phyloP scores from a whole-genome alignment of 306 rosid species.

The Senna tora region DNA sequence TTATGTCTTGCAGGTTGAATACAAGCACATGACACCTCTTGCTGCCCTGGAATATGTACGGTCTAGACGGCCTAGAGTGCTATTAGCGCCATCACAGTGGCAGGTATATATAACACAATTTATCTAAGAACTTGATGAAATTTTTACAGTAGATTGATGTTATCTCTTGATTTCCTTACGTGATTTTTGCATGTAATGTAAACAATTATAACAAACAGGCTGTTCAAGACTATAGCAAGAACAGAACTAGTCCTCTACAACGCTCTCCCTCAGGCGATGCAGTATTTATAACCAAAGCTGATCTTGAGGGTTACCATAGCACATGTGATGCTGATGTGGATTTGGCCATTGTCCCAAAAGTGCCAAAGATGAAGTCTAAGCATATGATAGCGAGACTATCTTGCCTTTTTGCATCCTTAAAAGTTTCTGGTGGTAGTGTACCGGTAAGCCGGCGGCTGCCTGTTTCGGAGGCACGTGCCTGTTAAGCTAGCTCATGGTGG shows the following conservation, averaged over 20 bases:
- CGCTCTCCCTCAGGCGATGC: conserved; percentile 82
- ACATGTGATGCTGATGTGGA: conserved; percentile 54
- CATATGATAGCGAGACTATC: conserved; percentile 88
- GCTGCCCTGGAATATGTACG: conserved; percentile 87
- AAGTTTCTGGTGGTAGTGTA: conserved; percentile 61
- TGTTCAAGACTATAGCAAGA: conserved; percentile 74
- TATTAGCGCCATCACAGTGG: conserved; percentile 95
- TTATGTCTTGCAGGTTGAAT: conserved; percentile 62
- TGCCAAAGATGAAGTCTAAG: conserved; percentile 60
- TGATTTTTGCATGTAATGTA: conserved; percentile 15
- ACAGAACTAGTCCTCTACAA: conserved; percentile 42
- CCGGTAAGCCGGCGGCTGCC: conserved; percentile 69
- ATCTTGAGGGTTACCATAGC: conserved; percentile 89
- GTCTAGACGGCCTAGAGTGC: conserved; percentile 86
- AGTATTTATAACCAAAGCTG: conserved; percentile 86
- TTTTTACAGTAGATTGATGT: not conserved
- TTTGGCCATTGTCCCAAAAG: conserved; percentile 60
- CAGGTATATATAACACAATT: conserved; percentile 58
- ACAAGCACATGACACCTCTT: conserved; percentile 85
- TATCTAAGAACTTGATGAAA: not conserved
- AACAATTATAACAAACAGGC: conserved; percentile 57
- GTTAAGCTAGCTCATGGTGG: conserved; percentile 49
- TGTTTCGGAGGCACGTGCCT: conserved; percentile 88
- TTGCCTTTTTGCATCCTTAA: conserved; percentile 82
- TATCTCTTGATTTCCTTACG: conserved; percentile 28